These are phyloP conservation scores for Quercus tomentella DNA, from an alignment of 331 rosid genomes.

Conservation along the genomic window DNA sequence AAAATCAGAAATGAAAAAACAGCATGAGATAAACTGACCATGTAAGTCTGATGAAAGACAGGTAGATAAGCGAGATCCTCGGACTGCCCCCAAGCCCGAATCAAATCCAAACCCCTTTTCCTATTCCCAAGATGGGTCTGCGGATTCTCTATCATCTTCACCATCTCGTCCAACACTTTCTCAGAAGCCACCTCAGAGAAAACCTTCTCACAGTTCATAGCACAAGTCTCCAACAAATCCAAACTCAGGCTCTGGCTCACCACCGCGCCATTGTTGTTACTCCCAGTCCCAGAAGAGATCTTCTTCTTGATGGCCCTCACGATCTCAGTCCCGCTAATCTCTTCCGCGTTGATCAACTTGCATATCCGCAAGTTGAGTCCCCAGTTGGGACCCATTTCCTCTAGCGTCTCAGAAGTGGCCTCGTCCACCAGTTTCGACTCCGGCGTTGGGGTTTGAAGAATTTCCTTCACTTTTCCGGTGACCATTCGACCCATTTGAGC, in stretches of 20 bases:
- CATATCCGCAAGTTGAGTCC: slow-evolving; percentile 73
- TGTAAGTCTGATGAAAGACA: slow-evolving; percentile 70
- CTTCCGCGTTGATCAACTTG: slow-evolving; percentile 54
- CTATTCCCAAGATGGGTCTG: slow-evolving; percentile 27
- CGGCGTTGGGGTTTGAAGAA: slow-evolving; percentile 55
- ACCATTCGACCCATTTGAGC: slow-evolving; percentile 73
- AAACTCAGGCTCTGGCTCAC: slow-evolving; percentile 53
- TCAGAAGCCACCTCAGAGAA: slow-evolving; percentile 78
- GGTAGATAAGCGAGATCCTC: slow-evolving; percentile 77
- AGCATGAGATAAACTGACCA: slow-evolving; percentile 28
- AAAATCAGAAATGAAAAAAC: not conserved
- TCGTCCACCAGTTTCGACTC: slow-evolving; percentile 83
- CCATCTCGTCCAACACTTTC: slow-evolving; percentile 69
- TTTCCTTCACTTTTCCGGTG: slow-evolving; percentile 65
- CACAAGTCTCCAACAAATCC: slow-evolving; percentile 62
- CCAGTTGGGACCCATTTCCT: slow-evolving; percentile 56
- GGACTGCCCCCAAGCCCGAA: slow-evolving; percentile 85
- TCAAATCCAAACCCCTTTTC: slow-evolving; percentile 49
- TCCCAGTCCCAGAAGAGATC: slow-evolving; percentile 36
- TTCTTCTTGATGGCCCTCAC: slow-evolving; percentile 65
- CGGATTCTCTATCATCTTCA: slow-evolving; percentile 47
- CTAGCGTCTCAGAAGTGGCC: slow-evolving; percentile 55
- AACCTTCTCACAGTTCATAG: slow-evolving; percentile 80
- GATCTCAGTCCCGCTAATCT: slow-evolving; percentile 55
- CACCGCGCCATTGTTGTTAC: slow-evolving; percentile 12